These are phyloP conservation scores for Russula dissimulans DNA, from an alignment of 768 basidiomycete genomes.

Conservation along the genomic window DNA sequence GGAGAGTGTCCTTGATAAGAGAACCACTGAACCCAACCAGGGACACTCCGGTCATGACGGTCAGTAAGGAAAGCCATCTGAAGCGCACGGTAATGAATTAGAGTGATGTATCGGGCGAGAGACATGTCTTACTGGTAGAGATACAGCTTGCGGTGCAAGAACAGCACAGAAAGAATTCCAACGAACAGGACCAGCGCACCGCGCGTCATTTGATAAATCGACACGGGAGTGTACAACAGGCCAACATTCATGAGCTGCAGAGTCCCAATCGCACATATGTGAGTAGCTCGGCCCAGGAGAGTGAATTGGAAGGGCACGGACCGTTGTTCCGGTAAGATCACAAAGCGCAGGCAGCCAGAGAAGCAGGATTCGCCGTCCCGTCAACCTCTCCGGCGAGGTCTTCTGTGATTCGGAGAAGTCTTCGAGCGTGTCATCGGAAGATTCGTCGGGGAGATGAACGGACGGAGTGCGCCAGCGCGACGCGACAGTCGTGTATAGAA, in stretches of 20 bases:
- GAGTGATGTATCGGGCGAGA: not conserved
- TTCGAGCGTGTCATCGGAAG: slow-evolving; percentile 24
- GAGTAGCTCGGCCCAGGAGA: not conserved
- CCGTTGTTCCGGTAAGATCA: slow-evolving; percentile 88
- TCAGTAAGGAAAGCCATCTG: slow-evolving; percentile 85
- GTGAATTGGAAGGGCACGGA: slow-evolving; percentile 31
- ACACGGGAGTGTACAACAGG: slow-evolving; percentile 91
- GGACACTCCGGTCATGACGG: slow-evolving; percentile 79
- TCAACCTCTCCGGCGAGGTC: slow-evolving; percentile 36
- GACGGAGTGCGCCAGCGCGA: slow-evolving; percentile 37
- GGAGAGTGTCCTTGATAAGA: slow-evolving; percentile 66
- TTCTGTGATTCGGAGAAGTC: slow-evolving; percentile 16
- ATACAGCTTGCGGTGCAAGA: slow-evolving; percentile 78
- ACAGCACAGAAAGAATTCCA: slow-evolving; percentile 81
- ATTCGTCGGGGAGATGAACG: slow-evolving; percentile 43
- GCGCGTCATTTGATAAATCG: slow-evolving; percentile 94
- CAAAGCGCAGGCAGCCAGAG: slow-evolving; percentile 85
- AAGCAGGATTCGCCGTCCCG: slow-evolving; percentile 62
- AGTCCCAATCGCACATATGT: not conserved
- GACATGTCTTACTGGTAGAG: slow-evolving; percentile 61
- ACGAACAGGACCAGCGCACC: slow-evolving; percentile 93
- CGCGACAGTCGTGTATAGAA: slow-evolving; percentile 60
- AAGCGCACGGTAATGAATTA: slow-evolving; percentile 4
- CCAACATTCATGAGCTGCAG: slow-evolving; percentile 85
- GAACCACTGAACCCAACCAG: slow-evolving; percentile 87